Conservation (phyloP, 2,329 filamentous ascomycete species). For the Fusarium sp. region DNA sequence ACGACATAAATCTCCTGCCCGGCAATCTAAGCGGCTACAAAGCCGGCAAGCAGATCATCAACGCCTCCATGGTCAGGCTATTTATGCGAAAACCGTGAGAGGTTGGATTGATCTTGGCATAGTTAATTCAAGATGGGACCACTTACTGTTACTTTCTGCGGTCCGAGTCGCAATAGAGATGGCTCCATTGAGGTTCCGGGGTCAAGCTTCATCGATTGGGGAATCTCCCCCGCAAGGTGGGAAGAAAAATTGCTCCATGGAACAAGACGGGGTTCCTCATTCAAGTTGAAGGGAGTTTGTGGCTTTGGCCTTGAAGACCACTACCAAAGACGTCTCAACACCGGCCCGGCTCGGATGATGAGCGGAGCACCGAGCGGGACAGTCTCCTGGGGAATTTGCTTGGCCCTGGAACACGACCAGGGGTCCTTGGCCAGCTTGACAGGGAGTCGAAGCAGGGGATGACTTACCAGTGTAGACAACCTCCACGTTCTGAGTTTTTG, state of each 20-base stretch:
- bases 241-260: conserved; percentile 22
- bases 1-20: not conserved
- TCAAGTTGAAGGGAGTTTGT: conserved; percentile 34
- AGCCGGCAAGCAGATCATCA: not conserved
- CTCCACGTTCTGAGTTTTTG: conserved; percentile 32
- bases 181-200: conserved; percentile 15
- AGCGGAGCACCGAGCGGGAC: conserved; percentile 46
- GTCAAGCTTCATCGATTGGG: conserved; percentile 26
- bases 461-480: conserved; percentile 22
- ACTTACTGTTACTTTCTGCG: conserved; percentile 2
- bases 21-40: not conserved
- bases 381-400: conserved; percentile 22
- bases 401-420: conserved; percentile 30
- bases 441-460: conserved; percentile 25
- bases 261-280: conserved; percentile 28
- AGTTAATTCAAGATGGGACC: conserved; percentile 6
- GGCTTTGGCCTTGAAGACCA: conserved; percentile 36
- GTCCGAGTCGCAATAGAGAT: conserved; percentile 21
- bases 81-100: conserved; percentile 1
- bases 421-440: conserved; percentile 29
- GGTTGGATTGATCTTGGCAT: not conserved
- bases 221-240: conserved; percentile 29
- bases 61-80: conserved; percentile 11
- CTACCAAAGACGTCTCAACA: conserved; percentile 29
- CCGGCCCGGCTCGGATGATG: conserved; percentile 49